These are phyloP conservation scores for Kokia cookei DNA, from an alignment of 441 rosid genomes.

Conservation along the genomic window DNA sequence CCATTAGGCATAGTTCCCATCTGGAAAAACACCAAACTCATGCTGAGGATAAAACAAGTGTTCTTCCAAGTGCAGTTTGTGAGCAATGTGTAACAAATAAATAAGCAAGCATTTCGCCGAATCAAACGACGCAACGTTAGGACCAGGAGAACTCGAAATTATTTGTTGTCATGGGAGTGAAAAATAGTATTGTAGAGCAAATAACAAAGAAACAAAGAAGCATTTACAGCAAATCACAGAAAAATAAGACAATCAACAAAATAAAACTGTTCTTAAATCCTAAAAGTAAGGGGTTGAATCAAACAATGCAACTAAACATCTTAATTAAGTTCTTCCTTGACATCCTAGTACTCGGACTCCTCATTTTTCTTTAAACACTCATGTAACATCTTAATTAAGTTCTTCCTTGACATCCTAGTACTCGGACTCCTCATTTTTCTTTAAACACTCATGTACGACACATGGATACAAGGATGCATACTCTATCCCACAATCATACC, in stretches of 20 bases:
- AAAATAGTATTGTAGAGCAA: neutral
- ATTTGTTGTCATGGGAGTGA: neutral
- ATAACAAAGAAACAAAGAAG: neutral
- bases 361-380: too few relatives aligned
- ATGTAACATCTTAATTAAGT: neutral
- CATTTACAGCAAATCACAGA: neutral
- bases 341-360: neutral
- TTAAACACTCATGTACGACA: too few relatives aligned
- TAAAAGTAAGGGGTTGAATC: neutral
- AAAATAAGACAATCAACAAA: neutral
- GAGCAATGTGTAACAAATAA: neutral
- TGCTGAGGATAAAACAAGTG: neutral
- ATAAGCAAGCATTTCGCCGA: neutral
- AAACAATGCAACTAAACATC: neutral
- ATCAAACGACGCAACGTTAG: neutral
- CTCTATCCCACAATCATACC: too few relatives aligned
- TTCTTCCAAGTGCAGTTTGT: neutral
- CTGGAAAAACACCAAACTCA: conserved; percentile 21
- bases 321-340: neutral
- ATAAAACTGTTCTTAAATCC: neutral
- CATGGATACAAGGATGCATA: too few relatives aligned
- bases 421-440: too few relatives aligned
- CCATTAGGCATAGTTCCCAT: conserved; percentile 24
- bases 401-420: neutral
- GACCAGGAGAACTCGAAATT: neutral